Evolutionary conservation across 257 asterid species (phyloP), one percentile per base, ranked within the genome.

Genomic region (Rhazya stricta): DNA sequence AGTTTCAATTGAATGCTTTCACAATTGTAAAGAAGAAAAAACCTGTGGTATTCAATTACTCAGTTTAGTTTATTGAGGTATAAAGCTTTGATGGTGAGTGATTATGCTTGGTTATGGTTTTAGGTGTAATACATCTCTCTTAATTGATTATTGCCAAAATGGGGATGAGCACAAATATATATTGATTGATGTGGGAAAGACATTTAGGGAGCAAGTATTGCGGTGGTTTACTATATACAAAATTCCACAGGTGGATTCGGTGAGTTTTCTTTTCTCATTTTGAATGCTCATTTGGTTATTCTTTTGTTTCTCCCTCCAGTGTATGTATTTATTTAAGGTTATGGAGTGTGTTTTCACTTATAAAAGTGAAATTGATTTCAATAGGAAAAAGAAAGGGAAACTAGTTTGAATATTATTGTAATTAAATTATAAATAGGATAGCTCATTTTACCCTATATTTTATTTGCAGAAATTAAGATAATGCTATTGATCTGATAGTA

Each of bases 101-200:
- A 15, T 61, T 30, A 16, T 74, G 21, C 41, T 70, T 69, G 50
- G 25, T 62, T 76, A 37, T 79, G 83, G 65, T 69, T 42, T 84
- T 82, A 95, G 99, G 97, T 88, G 98, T 87, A 95, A 95, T 81
- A 91, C 99, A 57, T 95, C 99, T 76, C 95, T 95, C 61, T 85
- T 95, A n/a, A 85, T 95, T 72, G 97, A 95, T 84, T 95, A 92
- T 81, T 88, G 72, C 73, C 83, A 71, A 74, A 67, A 75, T 51
- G 90, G 78, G 63, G 83, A 86, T 50, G 87, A 80, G 18, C 99
- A 89, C 83, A 95, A 89, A 63, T 92, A 92, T 78, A 89, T 95
- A 79, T 75, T 92, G 89, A 90, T 94, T 65, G 99, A 94, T 81
- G 97, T 86, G 71, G 99, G 98, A 76, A 94, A 94, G 89, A 89